Percentiles rank a stretch among this genome's conserved stretches.
These are phyloP conservation scores for Neurospora sp. DNA, from an alignment of 495 filamentous ascomycete genomes.

Conservation along the genomic window DNA sequence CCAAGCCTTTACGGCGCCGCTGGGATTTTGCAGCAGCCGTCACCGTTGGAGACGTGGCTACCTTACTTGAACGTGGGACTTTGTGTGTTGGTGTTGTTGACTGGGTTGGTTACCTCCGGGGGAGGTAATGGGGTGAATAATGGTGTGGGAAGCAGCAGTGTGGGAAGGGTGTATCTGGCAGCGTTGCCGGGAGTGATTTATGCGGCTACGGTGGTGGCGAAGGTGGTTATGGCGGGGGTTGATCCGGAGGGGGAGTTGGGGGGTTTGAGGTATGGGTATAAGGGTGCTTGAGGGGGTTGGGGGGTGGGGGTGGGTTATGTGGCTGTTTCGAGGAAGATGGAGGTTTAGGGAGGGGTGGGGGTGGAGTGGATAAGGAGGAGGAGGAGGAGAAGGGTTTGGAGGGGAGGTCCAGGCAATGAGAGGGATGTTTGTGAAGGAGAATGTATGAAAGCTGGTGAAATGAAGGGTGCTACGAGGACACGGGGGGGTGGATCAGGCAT, in stretches of 20 bases:
- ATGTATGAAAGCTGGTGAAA: too few relatives aligned
- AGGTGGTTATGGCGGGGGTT: slow-evolving; percentile 44
- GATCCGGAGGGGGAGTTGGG: slow-evolving; percentile 44
- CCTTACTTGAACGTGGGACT: slow-evolving; percentile 39
- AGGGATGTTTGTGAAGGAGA: too few relatives aligned
- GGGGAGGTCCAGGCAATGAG: too few relatives aligned
- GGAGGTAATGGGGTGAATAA: too few relatives aligned
- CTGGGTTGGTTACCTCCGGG: slow-evolving; percentile 9
- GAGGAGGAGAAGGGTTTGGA: too few relatives aligned
- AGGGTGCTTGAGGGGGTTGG: slow-evolving; percentile 35
- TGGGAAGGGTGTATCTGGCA: slow-evolving; percentile 16
- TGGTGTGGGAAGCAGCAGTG: background rate
- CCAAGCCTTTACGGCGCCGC: background rate
- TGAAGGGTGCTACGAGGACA: too few relatives aligned
- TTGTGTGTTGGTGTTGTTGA: slow-evolving; percentile 25
- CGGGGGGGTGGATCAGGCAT: too few relatives aligned
- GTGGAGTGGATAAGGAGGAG: background rate
- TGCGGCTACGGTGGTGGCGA: slow-evolving; percentile 36
- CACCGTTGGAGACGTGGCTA: slow-evolving; percentile 34
- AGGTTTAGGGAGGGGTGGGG: background rate
- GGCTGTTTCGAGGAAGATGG: background rate
- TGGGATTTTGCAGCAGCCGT: slow-evolving; percentile 6
- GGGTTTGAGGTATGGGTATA: slow-evolving; percentile 46
- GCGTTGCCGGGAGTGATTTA: slow-evolving; percentile 36
- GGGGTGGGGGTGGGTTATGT: background rate